Evolutionary conservation across 768 basidiomycete genomes (phyloP).

Genomic region (Boletus vinaceobasis): DNA sequence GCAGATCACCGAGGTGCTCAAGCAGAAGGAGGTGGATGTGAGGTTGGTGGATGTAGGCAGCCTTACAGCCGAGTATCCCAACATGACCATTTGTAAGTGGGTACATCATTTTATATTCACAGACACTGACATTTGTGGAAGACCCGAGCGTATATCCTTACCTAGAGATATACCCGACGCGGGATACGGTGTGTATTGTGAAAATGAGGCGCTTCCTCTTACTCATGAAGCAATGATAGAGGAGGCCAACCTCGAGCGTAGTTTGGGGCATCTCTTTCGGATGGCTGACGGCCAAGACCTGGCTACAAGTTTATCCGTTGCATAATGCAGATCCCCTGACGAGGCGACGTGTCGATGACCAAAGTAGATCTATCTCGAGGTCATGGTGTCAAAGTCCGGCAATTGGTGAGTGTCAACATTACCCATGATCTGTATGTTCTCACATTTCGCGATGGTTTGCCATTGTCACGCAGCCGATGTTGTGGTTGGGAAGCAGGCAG

Average conservation of each 20-base stretch:
- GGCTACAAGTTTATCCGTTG: slow-evolving; percentile 19
- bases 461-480: slow-evolving; percentile 41
- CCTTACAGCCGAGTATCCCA: slow-evolving; percentile 22
- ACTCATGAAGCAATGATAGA: slow-evolving; percentile 8
- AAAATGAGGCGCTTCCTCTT: neutral
- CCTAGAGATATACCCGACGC: slow-evolving; percentile 38
- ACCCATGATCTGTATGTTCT: neutral
- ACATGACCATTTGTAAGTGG: slow-evolving; percentile 29
- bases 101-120: neutral
- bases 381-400: neutral
- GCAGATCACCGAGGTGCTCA: slow-evolving; percentile 43
- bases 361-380: neutral
- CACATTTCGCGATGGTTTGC: slow-evolving; percentile 46
- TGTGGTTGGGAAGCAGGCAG: slow-evolving; percentile 43
- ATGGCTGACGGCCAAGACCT: slow-evolving; percentile 17
- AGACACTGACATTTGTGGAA: slow-evolving; percentile 26
- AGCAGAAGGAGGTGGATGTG: slow-evolving; percentile 42
- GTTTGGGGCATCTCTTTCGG: slow-evolving; percentile 21
- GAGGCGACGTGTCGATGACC: neutral
- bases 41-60: slow-evolving; percentile 2
- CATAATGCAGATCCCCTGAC: neutral
- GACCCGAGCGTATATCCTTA: slow-evolving; percentile 41
- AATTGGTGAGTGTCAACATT: slow-evolving; percentile 1
- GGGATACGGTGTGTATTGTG: slow-evolving; percentile 6
- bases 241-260: neutral